Percentiles rank a stretch among this genome's conserved stretches.
These are phyloP conservation scores for Hippophae gyantsensis DNA, from an alignment of 306 rosid species.

Conservation along the genomic window DNA sequence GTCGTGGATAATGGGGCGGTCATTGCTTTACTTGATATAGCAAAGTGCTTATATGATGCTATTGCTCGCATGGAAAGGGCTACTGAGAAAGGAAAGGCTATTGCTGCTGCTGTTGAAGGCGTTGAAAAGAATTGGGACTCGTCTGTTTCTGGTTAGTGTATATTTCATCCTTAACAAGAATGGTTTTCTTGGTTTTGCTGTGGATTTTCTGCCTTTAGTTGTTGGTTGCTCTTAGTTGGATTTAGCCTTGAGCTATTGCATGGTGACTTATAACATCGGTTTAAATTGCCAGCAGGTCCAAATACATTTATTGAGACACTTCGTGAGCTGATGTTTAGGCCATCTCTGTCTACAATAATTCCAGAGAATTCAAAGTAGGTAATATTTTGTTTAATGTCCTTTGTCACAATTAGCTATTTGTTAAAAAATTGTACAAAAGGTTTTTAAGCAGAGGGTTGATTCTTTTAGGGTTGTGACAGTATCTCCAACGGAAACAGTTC, in stretches of 20 bases:
- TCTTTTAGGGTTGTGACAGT: conserved; percentile 66
- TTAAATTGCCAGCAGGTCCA: conserved; percentile 68
- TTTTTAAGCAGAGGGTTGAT: conserved; percentile 19
- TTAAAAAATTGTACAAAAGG: neutral
- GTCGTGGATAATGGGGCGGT: conserved; percentile 99
- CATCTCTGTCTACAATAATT: conserved; percentile 82
- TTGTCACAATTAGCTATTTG: neutral
- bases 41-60: conserved; percentile 93
- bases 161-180: neutral
- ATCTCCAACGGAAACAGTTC: conserved; percentile 63
- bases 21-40: conserved; percentile 91
- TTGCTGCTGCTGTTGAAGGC: conserved; percentile 98
- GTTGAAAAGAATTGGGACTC: conserved; percentile 89
- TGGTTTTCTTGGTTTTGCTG: too few species aligned
- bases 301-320: conserved; percentile 72
- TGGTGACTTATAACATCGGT: too few species aligned
- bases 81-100: conserved; percentile 96
- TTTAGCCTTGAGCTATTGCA: too few species aligned
- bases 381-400: conserved; percentile 31
- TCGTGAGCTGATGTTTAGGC: conserved; percentile 81
- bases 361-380: conserved; percentile 97
- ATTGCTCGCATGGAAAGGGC: conserved; percentile 97
- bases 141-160: conserved; percentile 60
- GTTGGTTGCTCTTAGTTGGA: too few species aligned
- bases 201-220: too few species aligned